phyloP scores from a whole-genome alignment of 306 rosid genomes.

The Vigna mungo region DNA sequence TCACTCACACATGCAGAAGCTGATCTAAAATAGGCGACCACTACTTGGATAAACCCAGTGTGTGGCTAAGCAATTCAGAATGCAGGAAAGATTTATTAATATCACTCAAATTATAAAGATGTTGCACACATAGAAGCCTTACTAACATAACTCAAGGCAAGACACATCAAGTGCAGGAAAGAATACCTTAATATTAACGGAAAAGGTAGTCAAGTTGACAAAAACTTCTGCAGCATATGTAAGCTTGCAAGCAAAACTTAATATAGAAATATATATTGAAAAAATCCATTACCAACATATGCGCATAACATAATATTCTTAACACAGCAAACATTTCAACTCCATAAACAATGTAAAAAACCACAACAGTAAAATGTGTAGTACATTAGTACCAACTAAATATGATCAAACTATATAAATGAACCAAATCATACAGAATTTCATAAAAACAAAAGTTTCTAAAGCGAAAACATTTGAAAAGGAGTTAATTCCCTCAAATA shows the following conservation, averaged over 20 bases:
- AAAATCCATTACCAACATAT: neutral
- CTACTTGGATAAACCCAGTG: neutral
- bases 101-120: constrained; percentile 17
- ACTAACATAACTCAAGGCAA: neutral
- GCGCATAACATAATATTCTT: neutral
- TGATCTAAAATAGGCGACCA: neutral
- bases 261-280: too few relatives aligned
- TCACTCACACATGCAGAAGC: neutral
- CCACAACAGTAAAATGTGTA: neutral
- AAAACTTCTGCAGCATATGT: neutral
- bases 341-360: neutral
- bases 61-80: neutral
- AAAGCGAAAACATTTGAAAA: neutral
- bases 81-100: neutral
- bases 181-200: neutral
- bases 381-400: neutral
- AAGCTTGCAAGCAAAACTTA: neutral
- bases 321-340: neutral
- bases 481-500: neutral
- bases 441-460: neutral
- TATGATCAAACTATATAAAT: neutral
- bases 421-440: neutral
- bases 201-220: neutral
- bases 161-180: constrained; percentile 1
- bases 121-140: neutral